Conservation (phyloP, 805 yeast genomes). For the Torulaspora franciscae region DNA sequence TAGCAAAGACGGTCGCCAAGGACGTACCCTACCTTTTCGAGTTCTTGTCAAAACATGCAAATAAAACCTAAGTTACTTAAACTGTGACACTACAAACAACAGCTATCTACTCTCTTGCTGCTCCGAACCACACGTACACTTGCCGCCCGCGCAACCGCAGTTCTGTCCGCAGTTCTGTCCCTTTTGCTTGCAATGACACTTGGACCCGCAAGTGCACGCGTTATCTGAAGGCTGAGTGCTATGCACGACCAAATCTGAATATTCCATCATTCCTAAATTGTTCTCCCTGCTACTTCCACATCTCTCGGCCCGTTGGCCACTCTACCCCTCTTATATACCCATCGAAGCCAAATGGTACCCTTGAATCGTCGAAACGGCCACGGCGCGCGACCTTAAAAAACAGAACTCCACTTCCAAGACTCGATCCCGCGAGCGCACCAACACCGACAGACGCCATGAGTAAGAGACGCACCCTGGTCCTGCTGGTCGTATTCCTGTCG, state of each 20-base stretch:
- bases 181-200: constrained; percentile 4
- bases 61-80: background rate
- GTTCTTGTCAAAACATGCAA: constrained; percentile 3
- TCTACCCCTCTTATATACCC: no score
- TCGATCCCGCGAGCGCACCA: no score
- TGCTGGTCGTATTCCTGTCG: background rate
- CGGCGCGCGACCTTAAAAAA: no score
- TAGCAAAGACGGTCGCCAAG: constrained; percentile 37
- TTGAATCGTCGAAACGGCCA: no score
- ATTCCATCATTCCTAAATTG: no score
- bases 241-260: background rate
- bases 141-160: constrained; percentile 6
- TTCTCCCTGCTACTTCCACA: no score
- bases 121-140: background rate
- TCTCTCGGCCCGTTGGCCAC: no score
- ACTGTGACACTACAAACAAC: background rate
- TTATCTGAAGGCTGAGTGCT: constrained; percentile 3
- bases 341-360: no score
- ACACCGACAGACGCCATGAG: background rate
- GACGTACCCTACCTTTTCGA: constrained; percentile 39
- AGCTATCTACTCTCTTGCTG: background rate
- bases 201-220: constrained; percentile 7
- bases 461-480: background rate
- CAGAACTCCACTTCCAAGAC: no score
- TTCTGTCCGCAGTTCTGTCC: constrained; percentile 6